Conservation (phyloP, 208 protist genomes). For the Acanthamoeba quina region DNA sequence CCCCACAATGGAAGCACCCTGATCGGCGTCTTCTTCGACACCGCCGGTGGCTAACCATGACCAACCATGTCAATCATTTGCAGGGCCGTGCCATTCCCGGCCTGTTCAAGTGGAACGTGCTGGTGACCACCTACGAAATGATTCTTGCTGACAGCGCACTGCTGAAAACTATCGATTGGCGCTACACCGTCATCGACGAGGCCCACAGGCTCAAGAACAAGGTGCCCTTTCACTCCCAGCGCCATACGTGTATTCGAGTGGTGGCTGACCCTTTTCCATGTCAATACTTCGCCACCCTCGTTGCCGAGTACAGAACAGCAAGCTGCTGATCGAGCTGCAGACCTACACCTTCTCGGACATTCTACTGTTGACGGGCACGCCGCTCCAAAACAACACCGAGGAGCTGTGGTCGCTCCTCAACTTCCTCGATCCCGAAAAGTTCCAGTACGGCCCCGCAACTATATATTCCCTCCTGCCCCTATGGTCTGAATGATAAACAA, state of each 20-base stretch:
- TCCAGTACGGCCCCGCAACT: constrained; percentile 74
- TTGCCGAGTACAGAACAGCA: constrained; percentile 37
- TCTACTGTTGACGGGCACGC: constrained; percentile 92
- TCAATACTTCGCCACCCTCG: constrained; percentile 87
- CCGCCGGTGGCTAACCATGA: not conserved
- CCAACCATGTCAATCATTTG: not conserved
- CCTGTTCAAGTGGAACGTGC: constrained; percentile 92
- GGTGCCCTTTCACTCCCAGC: constrained; percentile 67
- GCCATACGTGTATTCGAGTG: constrained; percentile 79
- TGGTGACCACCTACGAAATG: constrained; percentile 97
- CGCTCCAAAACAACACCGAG: constrained; percentile 96
- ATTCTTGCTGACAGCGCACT: constrained; percentile 90
- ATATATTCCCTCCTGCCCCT: too few species aligned
- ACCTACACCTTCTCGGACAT: constrained; percentile 74
- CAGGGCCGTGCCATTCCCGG: not conserved
- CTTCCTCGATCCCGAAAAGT: constrained; percentile 95
- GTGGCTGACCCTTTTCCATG: too few species aligned
- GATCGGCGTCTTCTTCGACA: not conserved
- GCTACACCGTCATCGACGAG: constrained; percentile 96
- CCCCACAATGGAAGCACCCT: not conserved
- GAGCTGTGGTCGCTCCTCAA: constrained; percentile 97
- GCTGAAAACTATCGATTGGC: constrained; percentile 95
- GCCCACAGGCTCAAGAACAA: constrained; percentile 95
- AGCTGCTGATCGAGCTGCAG: constrained; percentile 75
- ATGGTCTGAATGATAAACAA: not conserved